These are phyloP conservation scores for Rhizopus sp. DNA, from an alignment of 371 early-diverging fungal genomes.

Conservation along the genomic window DNA sequence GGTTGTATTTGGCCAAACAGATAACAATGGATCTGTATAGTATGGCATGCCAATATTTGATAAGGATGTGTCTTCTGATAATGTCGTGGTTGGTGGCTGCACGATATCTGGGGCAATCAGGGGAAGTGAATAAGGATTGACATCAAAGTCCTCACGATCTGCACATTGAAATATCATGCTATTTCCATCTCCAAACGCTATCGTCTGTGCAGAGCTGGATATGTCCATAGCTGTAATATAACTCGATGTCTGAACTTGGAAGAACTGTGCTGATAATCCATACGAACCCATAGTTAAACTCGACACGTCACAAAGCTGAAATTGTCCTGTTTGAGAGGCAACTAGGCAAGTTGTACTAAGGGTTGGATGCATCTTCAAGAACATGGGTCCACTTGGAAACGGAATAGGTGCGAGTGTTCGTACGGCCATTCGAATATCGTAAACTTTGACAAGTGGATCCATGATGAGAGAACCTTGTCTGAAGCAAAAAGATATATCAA, in stretches of 20 bases:
- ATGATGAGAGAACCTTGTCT: slow-evolving; percentile 65
- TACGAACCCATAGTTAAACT: slow-evolving; percentile 50
- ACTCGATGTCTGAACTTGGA: slow-evolving; percentile 66
- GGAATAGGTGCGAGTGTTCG: slow-evolving; percentile 73
- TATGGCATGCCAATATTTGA: slow-evolving; percentile 81
- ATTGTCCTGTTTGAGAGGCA: slow-evolving; percentile 69
- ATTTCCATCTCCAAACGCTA: slow-evolving; percentile 72
- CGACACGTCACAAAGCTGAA: slow-evolving; percentile 77
- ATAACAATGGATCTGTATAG: slow-evolving; percentile 73
- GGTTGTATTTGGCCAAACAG: slow-evolving; percentile 69
- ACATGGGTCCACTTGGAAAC: slow-evolving; percentile 70
- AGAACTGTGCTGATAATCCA: slow-evolving; percentile 64
- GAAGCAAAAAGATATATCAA: background rate
- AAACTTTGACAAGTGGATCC: slow-evolving; percentile 83
- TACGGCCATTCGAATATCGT: slow-evolving; percentile 76
- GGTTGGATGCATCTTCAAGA: slow-evolving; percentile 74
- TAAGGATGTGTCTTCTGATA: slow-evolving; percentile 73
- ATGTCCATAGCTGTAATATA: slow-evolving; percentile 72
- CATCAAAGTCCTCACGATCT: slow-evolving; percentile 61
- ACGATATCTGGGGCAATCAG: slow-evolving; percentile 62
- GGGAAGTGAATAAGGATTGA: slow-evolving; percentile 71
- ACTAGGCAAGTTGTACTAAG: slow-evolving; percentile 69
- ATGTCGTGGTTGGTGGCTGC: slow-evolving; percentile 44
- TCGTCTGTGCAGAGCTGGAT: slow-evolving; percentile 73
- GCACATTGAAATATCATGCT: slow-evolving; percentile 73